Evolutionary conservation across 2,329 filamentous ascomycete species (phyloP), one percentile per base, ranked within the genome.

Genomic region (Fusarium continuum): DNA sequence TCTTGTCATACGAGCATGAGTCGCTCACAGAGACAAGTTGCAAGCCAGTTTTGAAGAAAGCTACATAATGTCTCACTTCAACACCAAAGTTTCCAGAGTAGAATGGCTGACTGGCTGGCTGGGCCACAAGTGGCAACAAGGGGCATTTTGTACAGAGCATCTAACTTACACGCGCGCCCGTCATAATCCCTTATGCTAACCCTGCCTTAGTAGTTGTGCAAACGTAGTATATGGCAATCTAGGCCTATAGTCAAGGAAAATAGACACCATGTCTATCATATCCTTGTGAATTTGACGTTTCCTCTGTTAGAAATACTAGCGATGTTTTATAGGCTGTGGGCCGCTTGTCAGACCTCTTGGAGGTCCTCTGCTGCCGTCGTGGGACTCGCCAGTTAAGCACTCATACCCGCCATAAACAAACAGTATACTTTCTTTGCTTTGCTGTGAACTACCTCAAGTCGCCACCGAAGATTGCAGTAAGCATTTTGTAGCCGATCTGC

Each of bases 51-150:
- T 36, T 26, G 25, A 56, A 55, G 36, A 54, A 41, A 41, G 40
- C 23, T 52, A 44, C 46, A 34, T 38, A 49, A 26, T 69, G 60
- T 70, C 67, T 70, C 56, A 67, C 52, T 43, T 19, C n/a, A n/a
- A n/a, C n/a, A n/a, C n/a, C n/a, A n/a, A 9, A 40, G 23, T 26
- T 29, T 31, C 38, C 38, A 23, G 23, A 17, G 36, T 35, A 20
- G 23, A 31, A 47, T 23, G 20, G n/a, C 23, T 48, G 38, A 25
- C 36, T 48, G 29, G 36, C 48, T 45, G 16, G 28, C 35, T 51
- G 17, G 44, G n/a, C 28, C 38, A 35, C 22, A 19, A 51, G 59
- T 63, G 46, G 56, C 52, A 49, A 64, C 16, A 48, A 55, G n/a
- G 17, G 47, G 39, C 23, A 36, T 26, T 39, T 57, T 55, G 40